Conservation (phyloP, 192 early-diverging fungal genomes). For the Mortierella claussenii region DNA sequence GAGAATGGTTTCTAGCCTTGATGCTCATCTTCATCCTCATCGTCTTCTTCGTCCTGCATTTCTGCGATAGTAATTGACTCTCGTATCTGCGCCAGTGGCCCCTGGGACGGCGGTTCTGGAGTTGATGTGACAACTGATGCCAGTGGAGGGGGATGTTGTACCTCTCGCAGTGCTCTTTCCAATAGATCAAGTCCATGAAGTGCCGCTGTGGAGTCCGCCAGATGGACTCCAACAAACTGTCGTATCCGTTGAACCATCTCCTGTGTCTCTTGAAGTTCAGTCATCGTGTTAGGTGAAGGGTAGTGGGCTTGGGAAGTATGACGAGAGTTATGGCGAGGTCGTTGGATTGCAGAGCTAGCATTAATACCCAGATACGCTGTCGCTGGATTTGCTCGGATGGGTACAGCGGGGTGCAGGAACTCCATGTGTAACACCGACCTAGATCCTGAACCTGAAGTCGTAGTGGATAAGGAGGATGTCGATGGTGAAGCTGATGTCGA, state of each 20-base stretch:
- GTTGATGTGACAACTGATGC: no score
- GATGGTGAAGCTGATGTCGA: neutral
- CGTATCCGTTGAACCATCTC: constrained; percentile 11
- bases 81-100: constrained; percentile 4
- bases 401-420: constrained; percentile 25
- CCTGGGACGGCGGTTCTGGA: no score
- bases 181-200: constrained; percentile 13
- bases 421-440: constrained; percentile 15
- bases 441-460: neutral
- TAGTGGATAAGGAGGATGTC: neutral
- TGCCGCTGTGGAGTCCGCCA: constrained; percentile 9
- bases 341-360: neutral
- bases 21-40: constrained; percentile 7
- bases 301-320: neutral
- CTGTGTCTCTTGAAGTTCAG: constrained; percentile 17
- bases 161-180: constrained; percentile 27
- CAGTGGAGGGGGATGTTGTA: no score
- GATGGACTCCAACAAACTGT: constrained; percentile 9
- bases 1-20: neutral
- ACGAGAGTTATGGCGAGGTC: neutral
- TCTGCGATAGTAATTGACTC: constrained; percentile 14
- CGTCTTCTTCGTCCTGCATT: neutral
- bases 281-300: neutral
- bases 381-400: neutral
- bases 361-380: neutral